Base-by-base conservation (phyloP, 108 stramenopile genomes). In the Pseudonitzschia pungens region DNA sequence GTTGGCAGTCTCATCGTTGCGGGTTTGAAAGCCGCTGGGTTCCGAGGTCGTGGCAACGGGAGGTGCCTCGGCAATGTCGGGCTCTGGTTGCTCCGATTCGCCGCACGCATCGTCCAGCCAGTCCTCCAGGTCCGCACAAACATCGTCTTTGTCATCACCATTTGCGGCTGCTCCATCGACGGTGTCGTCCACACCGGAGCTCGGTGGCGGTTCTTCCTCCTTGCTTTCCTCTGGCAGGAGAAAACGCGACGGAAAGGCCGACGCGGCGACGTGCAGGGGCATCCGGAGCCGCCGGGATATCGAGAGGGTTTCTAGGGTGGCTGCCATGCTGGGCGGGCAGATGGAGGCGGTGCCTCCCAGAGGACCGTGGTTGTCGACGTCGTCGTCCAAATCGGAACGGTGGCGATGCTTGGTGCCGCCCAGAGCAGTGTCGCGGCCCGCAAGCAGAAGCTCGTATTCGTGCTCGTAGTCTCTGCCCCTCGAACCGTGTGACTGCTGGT, bases 311-410 rank as follows among this genome's bases (percentile, higher is more conserved):
- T n/a, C 26, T 4, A 78, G 50, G 8, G 77, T 72, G 1, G 71
- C 70, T 27, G 62, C 77, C 77, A 78, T 55, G 24, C 48, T 71
- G 0, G 77, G 50, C 36, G 72, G 59, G 59, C 71, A 66, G 10
- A 71, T 56, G 5, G 71, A 44, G 12, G 9, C 16, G 0, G 24
- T 27, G 27, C 40, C 28, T 53, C 28, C 0, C 12, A 51, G 26
- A 9, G n/a, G 15, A 26, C 9, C 21, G 12, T 67, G 2, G 11
- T 50, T 43, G 4, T 67, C 40, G 4, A 50, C 66, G 2, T 70
- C 42, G 29, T 31, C 44, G 58, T 51, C 71, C 27, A 48, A 52
- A 55, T 7, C 64, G 14, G 7, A 31, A 10, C 10, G 10, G 26
- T 31, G 6, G 0, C 26, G 27, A 27, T 58, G 27, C 12, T 40